Evolutionary conservation across 129 eudicot species (phyloP).

Genomic region (Silybum marianum): DNA sequence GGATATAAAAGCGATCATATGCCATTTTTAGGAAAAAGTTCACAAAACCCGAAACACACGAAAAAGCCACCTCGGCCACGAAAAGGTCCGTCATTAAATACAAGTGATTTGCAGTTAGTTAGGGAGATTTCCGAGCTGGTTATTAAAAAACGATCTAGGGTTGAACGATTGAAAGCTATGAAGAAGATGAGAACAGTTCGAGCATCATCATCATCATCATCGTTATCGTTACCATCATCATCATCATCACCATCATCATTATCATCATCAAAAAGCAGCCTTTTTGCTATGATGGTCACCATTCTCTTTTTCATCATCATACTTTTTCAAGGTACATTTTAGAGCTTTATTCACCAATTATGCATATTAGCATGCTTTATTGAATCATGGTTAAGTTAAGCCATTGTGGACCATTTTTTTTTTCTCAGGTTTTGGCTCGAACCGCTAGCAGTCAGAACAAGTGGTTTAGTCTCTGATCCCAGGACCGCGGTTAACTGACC

Average conservation of each 20-base stretch:
- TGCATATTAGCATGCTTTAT: background rate
- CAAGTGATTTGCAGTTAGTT: constrained; percentile 55
- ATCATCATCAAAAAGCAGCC: constrained; percentile 35
- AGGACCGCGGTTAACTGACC: background rate
- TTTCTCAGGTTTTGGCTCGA: constrained; percentile 30
- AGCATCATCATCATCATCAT: constrained; percentile 2
- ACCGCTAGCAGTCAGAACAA: background rate
- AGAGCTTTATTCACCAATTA: background rate
- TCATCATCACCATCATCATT: background rate
- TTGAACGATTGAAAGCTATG: constrained; percentile 56
- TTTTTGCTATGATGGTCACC: constrained; percentile 58
- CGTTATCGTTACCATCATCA: background rate
- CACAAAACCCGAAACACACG: constrained; percentile 29
- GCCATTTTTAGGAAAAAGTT: constrained; percentile 35
- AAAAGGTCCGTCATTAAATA: constrained; percentile 58
- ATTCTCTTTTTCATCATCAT: constrained; percentile 54
- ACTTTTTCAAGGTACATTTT: constrained; percentile 58
- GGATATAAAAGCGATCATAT: constrained; percentile 34
- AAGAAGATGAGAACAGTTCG: constrained; percentile 47
- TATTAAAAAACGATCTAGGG: constrained; percentile 61
- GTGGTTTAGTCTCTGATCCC: background rate
- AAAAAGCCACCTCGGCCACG: constrained; percentile 83
- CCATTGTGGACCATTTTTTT: background rate
- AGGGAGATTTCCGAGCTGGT: constrained; percentile 69
- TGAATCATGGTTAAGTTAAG: background rate